Base-by-base conservation (phyloP, 257 asterid genomes). In the Cruciata laevipes region DNA sequence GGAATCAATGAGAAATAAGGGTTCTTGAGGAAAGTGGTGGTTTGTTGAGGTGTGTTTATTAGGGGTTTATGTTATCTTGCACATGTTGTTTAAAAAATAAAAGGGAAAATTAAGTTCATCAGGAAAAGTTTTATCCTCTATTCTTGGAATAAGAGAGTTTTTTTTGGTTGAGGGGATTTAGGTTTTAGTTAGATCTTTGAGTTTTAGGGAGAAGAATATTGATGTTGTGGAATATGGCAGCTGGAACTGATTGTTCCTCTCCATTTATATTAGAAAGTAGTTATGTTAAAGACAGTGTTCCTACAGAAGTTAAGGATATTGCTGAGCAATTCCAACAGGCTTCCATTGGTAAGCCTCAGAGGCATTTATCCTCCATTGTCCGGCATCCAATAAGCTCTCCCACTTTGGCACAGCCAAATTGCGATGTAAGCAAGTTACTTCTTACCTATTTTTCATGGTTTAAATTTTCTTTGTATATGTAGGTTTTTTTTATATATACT, bases 211-310 rank as follows among this genome's bases (percentile, higher is more conserved):
- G 53, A 55, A 69, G 51, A 18, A 56, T 49, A 63, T 37, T 56
- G 66, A 56, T 72, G 75, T 60, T 49, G 68, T 78, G 72, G 71
- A 80, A 38, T 71, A 90, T 91, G 97, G 93, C 96, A 66, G 91
- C 87, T 59, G 89, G 76, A 58, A 69, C 91, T 70, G 87, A 86
- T 76, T 78, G 76, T 73, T 74, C 97, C 18, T 79, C 77, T 63
- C 78, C 81, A 55, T 75, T 77, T 24, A 68, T 72, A 57, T 73
- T 74, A 69, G 91, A 84, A 67, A 76, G 80, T 73, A 76, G 76
- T 63, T 77, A 76, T 58, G 68, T 69, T 70, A 73, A 75, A 70
- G 81, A 80, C 40, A 78, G 70, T 24, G 78, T 71, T 68, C 72
- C 89, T 77, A 70, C 20, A 63, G 72, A 51, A 57, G 55, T 17